A percentile compares a stretch with the other conserved stretches of the same genome.
Conservation (phyloP, 306 rosid genomes). For the Acacia crassicarpa region DNA sequence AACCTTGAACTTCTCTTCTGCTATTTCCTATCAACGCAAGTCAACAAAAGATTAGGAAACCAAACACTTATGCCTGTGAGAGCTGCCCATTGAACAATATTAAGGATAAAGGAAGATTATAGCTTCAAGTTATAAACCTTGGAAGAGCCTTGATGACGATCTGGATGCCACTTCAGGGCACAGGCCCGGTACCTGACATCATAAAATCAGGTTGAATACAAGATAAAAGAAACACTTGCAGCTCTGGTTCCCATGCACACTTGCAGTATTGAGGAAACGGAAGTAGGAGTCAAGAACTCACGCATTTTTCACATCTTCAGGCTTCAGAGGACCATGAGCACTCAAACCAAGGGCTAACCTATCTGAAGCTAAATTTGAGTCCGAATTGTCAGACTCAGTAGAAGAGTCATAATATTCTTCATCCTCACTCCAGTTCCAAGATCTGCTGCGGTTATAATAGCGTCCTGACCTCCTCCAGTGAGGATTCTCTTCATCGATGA, state of each 20-base stretch:
- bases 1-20: constrained; percentile 86
- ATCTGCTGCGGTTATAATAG: constrained; percentile 42
- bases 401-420: constrained; percentile 51
- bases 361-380: constrained; percentile 42
- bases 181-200: constrained; percentile 65
- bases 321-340: constrained; percentile 72
- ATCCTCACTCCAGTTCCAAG: constrained; percentile 56
- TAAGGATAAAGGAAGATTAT: neutral
- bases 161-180: constrained; percentile 95
- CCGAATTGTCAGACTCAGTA: constrained; percentile 40
- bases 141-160: constrained; percentile 87
- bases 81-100: neutral
- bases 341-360: constrained; percentile 81
- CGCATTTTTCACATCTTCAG: constrained; percentile 86
- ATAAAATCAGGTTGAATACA: constrained; percentile 9
- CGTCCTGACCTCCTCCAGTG: constrained; percentile 64
- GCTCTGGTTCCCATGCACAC: neutral
- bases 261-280: neutral
- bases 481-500: constrained; percentile 63
- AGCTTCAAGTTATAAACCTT: constrained; percentile 46
- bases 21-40: constrained; percentile 47
- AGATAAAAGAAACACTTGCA: neutral
- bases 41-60: neutral
- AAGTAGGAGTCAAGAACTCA: constrained; percentile 41
- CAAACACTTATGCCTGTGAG: neutral